Evolutionary conservation across 176 grass and related monocot genomes (phyloP).

Genomic region (Aegilops umbellulata): DNA sequence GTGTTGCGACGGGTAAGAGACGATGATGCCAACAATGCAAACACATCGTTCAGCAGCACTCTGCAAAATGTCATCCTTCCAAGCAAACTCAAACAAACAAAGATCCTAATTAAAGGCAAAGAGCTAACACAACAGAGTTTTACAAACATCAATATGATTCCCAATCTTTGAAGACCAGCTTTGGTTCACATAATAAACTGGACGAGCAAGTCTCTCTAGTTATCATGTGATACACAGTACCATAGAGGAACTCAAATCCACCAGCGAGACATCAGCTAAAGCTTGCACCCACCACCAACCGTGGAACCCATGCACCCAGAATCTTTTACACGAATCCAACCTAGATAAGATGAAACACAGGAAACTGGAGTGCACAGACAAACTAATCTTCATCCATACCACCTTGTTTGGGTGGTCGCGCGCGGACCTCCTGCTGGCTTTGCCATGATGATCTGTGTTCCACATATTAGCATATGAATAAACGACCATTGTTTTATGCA

Average conservation of each 20-base stretch:
- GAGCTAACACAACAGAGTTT: no score
- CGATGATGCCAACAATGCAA: no score
- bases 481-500: neutral
- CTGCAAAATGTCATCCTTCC: no score
- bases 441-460: constrained; percentile 85
- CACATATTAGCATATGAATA: neutral
- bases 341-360: constrained; percentile 18
- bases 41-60: no score
- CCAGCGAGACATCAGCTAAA: neutral
- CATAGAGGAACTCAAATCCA: neutral
- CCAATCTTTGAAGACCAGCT: no score
- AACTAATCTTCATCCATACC: constrained; percentile 85
- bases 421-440: constrained; percentile 80
- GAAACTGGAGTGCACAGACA: neutral
- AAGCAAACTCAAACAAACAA: no score
- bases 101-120: no score
- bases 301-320: constrained; percentile 11
- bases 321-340: constrained; percentile 31
- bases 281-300: neutral
- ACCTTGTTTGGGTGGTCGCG: constrained; percentile 24
- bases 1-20: no score
- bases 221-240: no score
- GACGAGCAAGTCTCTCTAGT: no score
- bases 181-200: no score
- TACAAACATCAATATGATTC: no score